phyloP scores from a whole-genome alignment of 345 rosid species.

The Melaleuca quinquenervia region DNA sequence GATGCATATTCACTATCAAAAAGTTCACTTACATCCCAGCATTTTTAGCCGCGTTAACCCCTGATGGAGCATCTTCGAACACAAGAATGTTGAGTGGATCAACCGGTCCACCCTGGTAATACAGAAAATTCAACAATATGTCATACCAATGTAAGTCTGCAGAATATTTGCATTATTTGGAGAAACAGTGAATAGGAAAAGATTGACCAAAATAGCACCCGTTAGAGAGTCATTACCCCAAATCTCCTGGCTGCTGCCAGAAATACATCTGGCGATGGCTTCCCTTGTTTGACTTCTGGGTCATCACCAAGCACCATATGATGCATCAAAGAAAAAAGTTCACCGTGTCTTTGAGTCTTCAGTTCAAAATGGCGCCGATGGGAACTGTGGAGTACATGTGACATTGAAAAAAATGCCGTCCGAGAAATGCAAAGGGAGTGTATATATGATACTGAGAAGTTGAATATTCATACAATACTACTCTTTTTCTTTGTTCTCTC shows the following conservation, averaged over 20 bases:
- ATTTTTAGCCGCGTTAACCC: slow-evolving; percentile 83
- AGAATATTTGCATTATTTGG: background rate
- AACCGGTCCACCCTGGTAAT: slow-evolving; percentile 49
- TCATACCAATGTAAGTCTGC: background rate
- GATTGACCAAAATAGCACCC: background rate
- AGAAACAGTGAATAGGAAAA: slow-evolving; percentile 2
- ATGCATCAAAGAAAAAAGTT: slow-evolving; percentile 86
- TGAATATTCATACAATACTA: background rate
- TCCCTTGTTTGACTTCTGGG: slow-evolving; percentile 89
- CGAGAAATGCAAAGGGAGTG: background rate
- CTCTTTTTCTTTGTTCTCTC: background rate
- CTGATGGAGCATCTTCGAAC: slow-evolving; percentile 96
- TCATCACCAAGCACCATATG: slow-evolving; percentile 90
- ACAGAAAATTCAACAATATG: slow-evolving; percentile 2
- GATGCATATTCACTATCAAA: background rate
- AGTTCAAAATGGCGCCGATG: slow-evolving; percentile 68
- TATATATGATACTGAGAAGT: background rate
- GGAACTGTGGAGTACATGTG: slow-evolving; percentile 30
- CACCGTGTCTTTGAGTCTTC: slow-evolving; percentile 69
- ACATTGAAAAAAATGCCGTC: background rate
- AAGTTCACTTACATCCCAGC: slow-evolving; percentile 73
- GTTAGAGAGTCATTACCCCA: slow-evolving; percentile 38
- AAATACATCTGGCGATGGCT: slow-evolving; percentile 83
- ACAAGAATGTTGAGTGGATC: slow-evolving; percentile 47
- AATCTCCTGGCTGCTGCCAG: slow-evolving; percentile 90